Evolutionary conservation across 2,329 filamentous ascomycete species (phyloP).

Genomic region (Metarhizium guizhouense): DNA sequence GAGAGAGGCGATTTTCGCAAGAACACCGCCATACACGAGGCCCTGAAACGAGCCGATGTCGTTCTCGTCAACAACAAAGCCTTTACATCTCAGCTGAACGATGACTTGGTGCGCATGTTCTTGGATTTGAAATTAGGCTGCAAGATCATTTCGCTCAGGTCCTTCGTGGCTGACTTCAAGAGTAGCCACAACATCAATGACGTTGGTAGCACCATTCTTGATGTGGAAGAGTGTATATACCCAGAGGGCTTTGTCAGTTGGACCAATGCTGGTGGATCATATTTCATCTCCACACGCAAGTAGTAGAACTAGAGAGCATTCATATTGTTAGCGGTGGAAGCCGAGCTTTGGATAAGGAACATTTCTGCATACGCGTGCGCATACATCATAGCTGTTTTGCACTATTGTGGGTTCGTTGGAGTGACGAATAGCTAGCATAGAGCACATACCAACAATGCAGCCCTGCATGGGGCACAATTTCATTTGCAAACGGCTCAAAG

Average conservation of each 20-base stretch:
- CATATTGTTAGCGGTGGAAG: conserved; percentile 18
- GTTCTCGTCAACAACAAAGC: conserved; percentile 97
- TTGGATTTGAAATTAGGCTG: conserved; percentile 86
- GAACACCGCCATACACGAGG: conserved; percentile 58
- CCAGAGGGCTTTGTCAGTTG: conserved; percentile 78
- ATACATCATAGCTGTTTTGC: neutral
- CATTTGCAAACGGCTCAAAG: neutral
- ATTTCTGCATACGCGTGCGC: neutral
- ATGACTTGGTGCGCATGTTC: conserved; percentile 78
- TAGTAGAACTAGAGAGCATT: conserved; percentile 20
- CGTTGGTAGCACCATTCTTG: conserved; percentile 71
- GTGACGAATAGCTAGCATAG: conserved; percentile 14
- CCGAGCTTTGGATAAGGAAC: conserved; percentile 12
- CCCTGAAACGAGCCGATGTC: conserved; percentile 81
- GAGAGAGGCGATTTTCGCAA: conserved; percentile 78
- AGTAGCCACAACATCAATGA: conserved; percentile 69
- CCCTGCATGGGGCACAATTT: neutral
- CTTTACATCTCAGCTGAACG: conserved; percentile 82
- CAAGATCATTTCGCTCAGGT: conserved; percentile 84
- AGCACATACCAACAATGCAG: conserved; percentile 16
- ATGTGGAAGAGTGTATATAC: conserved; percentile 56
- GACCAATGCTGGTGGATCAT: conserved; percentile 75
- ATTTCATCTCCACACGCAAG: conserved; percentile 82
- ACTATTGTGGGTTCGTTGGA: neutral
- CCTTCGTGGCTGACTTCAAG: conserved; percentile 75